Percentiles rank a stretch among this genome's conserved stretches.
phyloP scores from a whole-genome alignment of 257 asterid genomes.

The Schizonepeta tenuifolia region DNA sequence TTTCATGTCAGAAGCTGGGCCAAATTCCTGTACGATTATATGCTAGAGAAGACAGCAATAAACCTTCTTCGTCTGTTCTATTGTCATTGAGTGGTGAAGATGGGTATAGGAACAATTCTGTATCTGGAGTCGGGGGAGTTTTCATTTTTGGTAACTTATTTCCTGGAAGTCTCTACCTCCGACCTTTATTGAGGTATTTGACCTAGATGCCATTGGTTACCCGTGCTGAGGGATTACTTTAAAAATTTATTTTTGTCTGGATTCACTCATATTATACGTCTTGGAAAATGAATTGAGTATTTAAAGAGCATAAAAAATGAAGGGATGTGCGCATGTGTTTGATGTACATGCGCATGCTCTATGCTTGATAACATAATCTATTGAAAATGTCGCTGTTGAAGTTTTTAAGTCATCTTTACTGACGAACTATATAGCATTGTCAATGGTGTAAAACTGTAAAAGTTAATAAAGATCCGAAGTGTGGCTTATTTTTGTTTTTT shows the following conservation, averaged over 20 bases:
- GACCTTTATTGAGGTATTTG: constrained; percentile 88
- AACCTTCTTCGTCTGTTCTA: constrained; percentile 84
- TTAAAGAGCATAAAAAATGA: background rate
- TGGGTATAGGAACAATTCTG: constrained; percentile 95
- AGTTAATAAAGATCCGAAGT: constrained; percentile 15
- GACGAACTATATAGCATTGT: constrained; percentile 15
- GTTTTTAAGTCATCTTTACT: constrained; percentile 3
- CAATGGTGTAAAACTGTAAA: constrained; percentile 5
- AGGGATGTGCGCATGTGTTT: background rate
- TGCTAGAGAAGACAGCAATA: constrained; percentile 65
- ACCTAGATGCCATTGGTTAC: constrained; percentile 17
- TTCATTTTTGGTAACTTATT: constrained; percentile 74
- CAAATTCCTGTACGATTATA: constrained; percentile 72
- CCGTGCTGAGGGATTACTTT: constrained; percentile 20
- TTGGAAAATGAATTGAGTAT: background rate
- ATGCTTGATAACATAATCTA: constrained; percentile 2
- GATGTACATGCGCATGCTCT: background rate
- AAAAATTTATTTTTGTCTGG: constrained; percentile 13
- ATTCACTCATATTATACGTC: background rate
- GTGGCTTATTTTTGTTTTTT: constrained; percentile 9
- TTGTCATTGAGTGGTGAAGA: constrained; percentile 96
- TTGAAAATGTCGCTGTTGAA: constrained; percentile 1
- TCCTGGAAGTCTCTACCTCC: constrained; percentile 96
- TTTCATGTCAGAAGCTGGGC: constrained; percentile 91
- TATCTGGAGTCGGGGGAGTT: constrained; percentile 80